A percentile compares a stretch with the other conserved stretches of the same genome.
Conservation (phyloP, 805 yeast species). For the Tetrapisispora phaffii region DNA sequence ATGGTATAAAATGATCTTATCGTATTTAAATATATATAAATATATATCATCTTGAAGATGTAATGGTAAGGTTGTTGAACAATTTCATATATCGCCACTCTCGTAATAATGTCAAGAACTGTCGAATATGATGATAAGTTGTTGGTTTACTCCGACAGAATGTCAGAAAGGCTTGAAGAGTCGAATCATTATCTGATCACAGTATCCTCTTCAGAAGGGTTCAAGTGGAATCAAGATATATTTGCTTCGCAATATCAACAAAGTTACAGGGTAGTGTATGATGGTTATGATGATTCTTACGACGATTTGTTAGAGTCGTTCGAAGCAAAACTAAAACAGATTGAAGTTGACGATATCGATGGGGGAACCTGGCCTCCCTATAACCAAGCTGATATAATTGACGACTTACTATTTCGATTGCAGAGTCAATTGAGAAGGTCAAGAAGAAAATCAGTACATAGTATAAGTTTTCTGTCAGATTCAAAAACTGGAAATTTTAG, state of each 20-base stretch:
- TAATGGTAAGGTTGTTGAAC: too few species aligned
- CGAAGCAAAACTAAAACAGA: background rate
- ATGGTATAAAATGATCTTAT: too few species aligned
- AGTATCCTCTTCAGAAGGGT: slow-evolving; percentile 55
- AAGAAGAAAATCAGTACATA: slow-evolving; percentile 21
- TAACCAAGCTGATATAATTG: too few species aligned
- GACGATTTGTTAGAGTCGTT: slow-evolving; percentile 4
- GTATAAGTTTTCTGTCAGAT: slow-evolving; percentile 21
- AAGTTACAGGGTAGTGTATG: slow-evolving; percentile 32
- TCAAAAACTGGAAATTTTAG: slow-evolving; percentile 20
- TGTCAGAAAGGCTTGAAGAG: background rate
- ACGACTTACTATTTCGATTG: background rate
- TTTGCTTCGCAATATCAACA: slow-evolving; percentile 68
- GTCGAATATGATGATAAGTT: background rate
- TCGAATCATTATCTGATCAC: slow-evolving; percentile 11
- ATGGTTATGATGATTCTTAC: slow-evolving; percentile 21
- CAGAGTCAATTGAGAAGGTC: slow-evolving; percentile 9
- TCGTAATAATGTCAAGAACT: background rate
- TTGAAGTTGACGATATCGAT: background rate
- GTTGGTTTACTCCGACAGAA: background rate
- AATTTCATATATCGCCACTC: too few species aligned
- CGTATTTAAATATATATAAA: too few species aligned
- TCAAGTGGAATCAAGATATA: slow-evolving; percentile 65
- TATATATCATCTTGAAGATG: too few species aligned
- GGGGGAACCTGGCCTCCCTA: background rate